A percentile compares a stretch with the other conserved stretches of the same genome.
phyloP scores from a whole-genome alignment of 371 early-diverging fungal species.

The Mycotypha africana region DNA sequence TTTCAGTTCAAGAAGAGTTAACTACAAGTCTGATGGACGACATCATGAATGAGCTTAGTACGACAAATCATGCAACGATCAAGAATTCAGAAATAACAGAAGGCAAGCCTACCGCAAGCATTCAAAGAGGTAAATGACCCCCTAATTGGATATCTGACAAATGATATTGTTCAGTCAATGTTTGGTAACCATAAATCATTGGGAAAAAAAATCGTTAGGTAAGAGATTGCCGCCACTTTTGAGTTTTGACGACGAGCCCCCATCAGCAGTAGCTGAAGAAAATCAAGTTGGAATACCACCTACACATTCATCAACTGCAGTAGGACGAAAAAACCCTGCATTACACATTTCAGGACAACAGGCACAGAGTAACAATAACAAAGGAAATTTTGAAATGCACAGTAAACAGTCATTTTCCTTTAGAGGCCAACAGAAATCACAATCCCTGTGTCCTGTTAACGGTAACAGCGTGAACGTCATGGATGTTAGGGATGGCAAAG shows the following conservation, averaged over 20 bases:
- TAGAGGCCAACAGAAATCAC: background rate
- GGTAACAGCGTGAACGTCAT: background rate
- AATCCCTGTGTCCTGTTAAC: constrained; percentile 11
- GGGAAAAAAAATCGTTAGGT: background rate
- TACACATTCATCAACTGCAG: too few species aligned
- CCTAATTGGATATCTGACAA: background rate
- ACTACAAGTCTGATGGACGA: constrained; percentile 21
- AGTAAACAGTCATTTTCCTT: background rate
- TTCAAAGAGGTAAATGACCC: background rate
- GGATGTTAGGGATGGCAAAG: background rate
- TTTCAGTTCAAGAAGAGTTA: background rate
- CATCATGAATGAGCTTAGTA: constrained; percentile 20
- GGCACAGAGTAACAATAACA: background rate
- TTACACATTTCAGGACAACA: constrained; percentile 3
- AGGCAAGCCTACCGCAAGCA: background rate
- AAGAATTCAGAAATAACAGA: background rate
- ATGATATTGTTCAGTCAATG: background rate
- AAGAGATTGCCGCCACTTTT: background rate
- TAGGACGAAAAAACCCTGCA: constrained; percentile 10
- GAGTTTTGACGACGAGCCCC: background rate
- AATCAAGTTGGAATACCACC: too few species aligned
- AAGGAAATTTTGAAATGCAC: too few species aligned
- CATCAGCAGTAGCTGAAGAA: background rate
- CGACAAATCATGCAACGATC: constrained; percentile 1
- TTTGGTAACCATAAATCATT: background rate